Evolutionary conservation across 192 early-diverging fungal genomes (phyloP).

Genomic region (Piromyces finnis): DNA sequence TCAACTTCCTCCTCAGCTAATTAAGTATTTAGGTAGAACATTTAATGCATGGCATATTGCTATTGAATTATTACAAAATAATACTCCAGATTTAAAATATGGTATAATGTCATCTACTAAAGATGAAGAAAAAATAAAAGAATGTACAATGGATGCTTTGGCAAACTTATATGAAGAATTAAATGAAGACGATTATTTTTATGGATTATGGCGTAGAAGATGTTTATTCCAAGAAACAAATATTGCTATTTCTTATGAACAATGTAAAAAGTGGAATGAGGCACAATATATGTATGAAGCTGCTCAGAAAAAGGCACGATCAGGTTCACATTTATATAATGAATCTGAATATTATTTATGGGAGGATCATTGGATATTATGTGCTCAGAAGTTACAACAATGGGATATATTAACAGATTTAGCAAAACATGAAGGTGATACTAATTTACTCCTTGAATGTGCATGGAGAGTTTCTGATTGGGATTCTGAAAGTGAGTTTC

Average conservation of each 20-base stretch:
- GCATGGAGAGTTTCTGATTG: conserved; percentile 94
- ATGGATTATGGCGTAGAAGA: conserved; percentile 71
- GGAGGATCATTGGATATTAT: conserved; percentile 93
- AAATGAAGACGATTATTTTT: conserved; percentile 85
- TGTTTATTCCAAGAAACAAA: conserved; percentile 78
- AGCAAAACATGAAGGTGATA: conserved; percentile 71
- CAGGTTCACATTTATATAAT: conserved; percentile 64
- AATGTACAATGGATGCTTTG: conserved; percentile 77
- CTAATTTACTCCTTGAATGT: conserved; percentile 73
- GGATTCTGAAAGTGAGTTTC: conserved; percentile 37
- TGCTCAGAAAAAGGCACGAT: conserved; percentile 80
- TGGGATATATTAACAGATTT: conserved; percentile 95
- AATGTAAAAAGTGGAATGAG: conserved; percentile 78
- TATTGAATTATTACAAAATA: conserved; percentile 63
- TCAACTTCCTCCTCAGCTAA: conserved; percentile 77
- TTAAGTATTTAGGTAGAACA: conserved; percentile 78
- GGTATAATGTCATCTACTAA: conserved; percentile 17
- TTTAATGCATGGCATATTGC: conserved; percentile 87
- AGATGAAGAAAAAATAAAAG: conserved; percentile 74
- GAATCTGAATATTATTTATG: conserved; percentile 93
- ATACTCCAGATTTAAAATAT: conserved; percentile 33
- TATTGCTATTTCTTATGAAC: conserved; percentile 86
- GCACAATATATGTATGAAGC: conserved; percentile 83
- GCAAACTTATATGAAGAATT: conserved; percentile 64
- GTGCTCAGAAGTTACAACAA: conserved; percentile 79